Base-by-base conservation (phyloP, 768 basidiomycete species). In the Amanita subjunquillea region DNA sequence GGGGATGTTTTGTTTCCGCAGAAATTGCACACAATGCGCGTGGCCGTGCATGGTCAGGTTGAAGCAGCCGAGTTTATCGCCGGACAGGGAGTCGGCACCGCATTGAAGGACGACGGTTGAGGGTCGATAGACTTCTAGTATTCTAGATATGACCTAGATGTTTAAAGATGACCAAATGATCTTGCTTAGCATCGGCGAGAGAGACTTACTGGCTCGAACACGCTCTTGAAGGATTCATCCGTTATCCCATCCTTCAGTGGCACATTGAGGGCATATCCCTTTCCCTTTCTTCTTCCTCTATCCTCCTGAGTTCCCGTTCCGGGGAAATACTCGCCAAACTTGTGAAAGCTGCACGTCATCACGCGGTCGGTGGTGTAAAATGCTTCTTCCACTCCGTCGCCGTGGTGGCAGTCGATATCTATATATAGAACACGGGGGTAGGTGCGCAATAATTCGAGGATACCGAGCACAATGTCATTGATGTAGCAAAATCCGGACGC, bases 401-500 rank as follows among this genome's bases (percentile, higher is more conserved):
- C 95, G 65, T 99, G 96, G 65, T 98, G 96, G 48, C 92, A 92
- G 67, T 98, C 96, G 54, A 98, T 93, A 69, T 99, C 95, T 67
- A 99, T 86, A 65, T 99, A 98, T 29, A 99, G 72, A 13, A 99
- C 95, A 50, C 96, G 84, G 2, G 89, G 76, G 62, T 82, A 82
- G 51, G 74, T 80, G 58, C 93, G 80, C n/a, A 95, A 72, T 6
- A 99, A 82, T 66, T 96, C 95, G 45, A 99, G 77, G 37, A 96
- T 95, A 41, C 83, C 87, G 23, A 98, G 83, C 0, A 96, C 93
- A 64, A 97, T 99, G 67, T 94, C 90, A 67, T 99, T 99, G 69
- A 98, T 85, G 73, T 98, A 99, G 74, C 96, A 99, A 69, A 99
- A 99, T 12, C 96, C 96, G 6, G 88, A 90, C 0, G 95, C 96